Evolutionary conservation across 2,329 filamentous ascomycete species (phyloP).

Genomic region (Fusarium falciforme): DNA sequence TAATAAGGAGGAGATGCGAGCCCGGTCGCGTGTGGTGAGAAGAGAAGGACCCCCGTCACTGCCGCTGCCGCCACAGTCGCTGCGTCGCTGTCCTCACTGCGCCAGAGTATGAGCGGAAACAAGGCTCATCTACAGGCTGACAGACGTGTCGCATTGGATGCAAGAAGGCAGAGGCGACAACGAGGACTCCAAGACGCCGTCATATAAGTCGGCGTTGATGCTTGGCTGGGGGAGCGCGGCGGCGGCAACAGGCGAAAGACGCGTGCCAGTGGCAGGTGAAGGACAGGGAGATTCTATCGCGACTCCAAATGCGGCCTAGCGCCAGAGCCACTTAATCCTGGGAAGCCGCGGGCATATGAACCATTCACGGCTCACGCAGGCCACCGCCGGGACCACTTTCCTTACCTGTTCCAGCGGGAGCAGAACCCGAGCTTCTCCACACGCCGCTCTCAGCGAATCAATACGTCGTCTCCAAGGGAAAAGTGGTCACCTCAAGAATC

Average conservation of each 20-base stretch:
- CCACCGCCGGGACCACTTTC: slow-evolving; percentile 28
- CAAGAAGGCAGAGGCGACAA: slow-evolving; percentile 9
- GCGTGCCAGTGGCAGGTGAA: slow-evolving; percentile 45
- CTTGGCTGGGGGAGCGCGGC: slow-evolving; percentile 34
- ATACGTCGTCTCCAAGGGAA: background rate
- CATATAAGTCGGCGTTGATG: slow-evolving; percentile 32
- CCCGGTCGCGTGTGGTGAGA: slow-evolving; percentile 38
- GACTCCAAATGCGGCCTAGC: slow-evolving; percentile 46
- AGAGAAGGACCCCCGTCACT: slow-evolving; percentile 23
- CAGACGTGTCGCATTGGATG: slow-evolving; percentile 21
- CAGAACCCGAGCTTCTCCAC: slow-evolving; percentile 16
- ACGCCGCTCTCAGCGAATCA: slow-evolving; percentile 27
- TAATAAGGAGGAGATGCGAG: slow-evolving; percentile 40
- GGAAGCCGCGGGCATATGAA: slow-evolving; percentile 28
- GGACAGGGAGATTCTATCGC: slow-evolving; percentile 46
- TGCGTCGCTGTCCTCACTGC: slow-evolving; percentile 20
- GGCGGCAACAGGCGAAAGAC: slow-evolving; percentile 39
- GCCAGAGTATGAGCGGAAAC: slow-evolving; percentile 8
- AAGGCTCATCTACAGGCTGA: background rate
- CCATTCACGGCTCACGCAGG: slow-evolving; percentile 33
- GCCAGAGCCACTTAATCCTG: slow-evolving; percentile 31
- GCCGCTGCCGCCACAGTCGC: slow-evolving; percentile 20
- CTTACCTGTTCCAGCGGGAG: slow-evolving; percentile 15
- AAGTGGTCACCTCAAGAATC: slow-evolving; percentile 10
- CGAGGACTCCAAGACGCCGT: slow-evolving; percentile 18